These are phyloP conservation scores for Saraca asoca DNA, from an alignment of 331 rosid genomes.

Conservation along the genomic window DNA sequence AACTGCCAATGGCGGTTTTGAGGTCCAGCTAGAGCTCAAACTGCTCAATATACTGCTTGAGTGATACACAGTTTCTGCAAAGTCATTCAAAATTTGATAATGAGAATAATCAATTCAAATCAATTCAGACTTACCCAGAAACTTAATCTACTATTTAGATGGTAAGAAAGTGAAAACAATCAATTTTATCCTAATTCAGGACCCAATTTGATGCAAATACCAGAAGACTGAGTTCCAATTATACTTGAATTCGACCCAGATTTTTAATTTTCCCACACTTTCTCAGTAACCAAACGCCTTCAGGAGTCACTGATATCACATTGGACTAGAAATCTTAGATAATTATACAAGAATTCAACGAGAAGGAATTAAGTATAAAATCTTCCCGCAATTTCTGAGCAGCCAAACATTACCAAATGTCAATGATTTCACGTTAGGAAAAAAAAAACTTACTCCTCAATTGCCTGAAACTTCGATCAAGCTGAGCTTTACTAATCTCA, in stretches of 20 bases:
- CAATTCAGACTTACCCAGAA: not conserved
- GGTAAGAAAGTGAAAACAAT: not conserved
- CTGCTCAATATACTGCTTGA: slow-evolving; percentile 83
- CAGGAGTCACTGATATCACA: no score
- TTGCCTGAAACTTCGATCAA: slow-evolving; percentile 86
- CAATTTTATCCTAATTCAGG: not conserved
- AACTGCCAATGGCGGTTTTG: slow-evolving; percentile 92
- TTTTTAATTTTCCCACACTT: not conserved
- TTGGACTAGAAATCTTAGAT: no score
- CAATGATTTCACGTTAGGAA: not conserved
- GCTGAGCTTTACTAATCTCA: slow-evolving; percentile 77
- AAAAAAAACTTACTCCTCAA: slow-evolving; percentile 65
- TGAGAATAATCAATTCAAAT: not conserved
- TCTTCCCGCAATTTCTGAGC: not conserved
- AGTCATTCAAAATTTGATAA: slow-evolving; percentile 1
- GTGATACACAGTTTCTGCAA: slow-evolving; percentile 91
- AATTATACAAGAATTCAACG: not conserved
- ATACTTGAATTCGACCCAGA: no score
- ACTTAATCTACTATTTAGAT: slow-evolving; percentile 14
- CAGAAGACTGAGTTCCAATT: not conserved
- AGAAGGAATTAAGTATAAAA: not conserved
- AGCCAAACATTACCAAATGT: slow-evolving; percentile 10
- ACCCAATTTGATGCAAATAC: not conserved
- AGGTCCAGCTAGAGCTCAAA: slow-evolving; percentile 92
- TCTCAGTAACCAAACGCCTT: not conserved